Percentiles rank a stretch among this genome's conserved stretches.
These are phyloP conservation scores for Alternaria gansuensis DNA, from an alignment of 2,329 filamentous ascomycete species.

Conservation along the genomic window DNA sequence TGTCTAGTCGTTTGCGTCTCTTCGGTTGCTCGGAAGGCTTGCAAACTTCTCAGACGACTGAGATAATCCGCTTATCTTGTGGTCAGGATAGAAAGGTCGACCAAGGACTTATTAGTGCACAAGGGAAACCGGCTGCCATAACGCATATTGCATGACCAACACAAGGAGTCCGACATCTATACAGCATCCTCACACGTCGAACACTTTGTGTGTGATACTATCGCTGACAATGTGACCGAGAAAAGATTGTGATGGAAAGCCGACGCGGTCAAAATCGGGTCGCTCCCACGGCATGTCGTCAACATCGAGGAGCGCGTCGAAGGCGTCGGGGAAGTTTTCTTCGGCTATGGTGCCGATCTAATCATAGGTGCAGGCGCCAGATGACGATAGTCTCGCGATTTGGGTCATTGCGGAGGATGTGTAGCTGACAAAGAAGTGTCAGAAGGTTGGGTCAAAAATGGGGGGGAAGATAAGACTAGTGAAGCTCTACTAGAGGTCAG, in stretches of 20 bases:
- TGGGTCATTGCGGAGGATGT: not conserved
- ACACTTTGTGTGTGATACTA: not conserved
- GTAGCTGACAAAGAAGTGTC: not conserved
- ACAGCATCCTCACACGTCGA: too few species aligned
- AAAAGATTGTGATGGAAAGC: not conserved
- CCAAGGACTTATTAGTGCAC: too few species aligned
- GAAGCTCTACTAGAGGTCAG: not conserved
- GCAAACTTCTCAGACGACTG: too few species aligned
- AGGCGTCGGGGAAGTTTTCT: not conserved
- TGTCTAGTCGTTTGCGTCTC: too few species aligned
- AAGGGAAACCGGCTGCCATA: too few species aligned
- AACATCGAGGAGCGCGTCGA: not conserved
- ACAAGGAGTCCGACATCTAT: too few species aligned
- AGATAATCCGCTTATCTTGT: too few species aligned
- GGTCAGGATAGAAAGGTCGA: too few species aligned
- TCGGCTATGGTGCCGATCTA: not conserved
- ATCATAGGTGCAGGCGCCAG: not conserved
- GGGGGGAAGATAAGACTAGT: not conserved
- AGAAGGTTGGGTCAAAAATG: not conserved
- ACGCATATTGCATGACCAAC: too few species aligned
- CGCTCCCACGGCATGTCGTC: not conserved
- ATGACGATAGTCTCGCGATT: not conserved
- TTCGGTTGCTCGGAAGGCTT: too few species aligned
- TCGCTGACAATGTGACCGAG: not conserved
- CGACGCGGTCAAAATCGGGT: not conserved